These are phyloP conservation scores for Vaccinium myrtillus DNA, from an alignment of 148 eudicot species.

Conservation along the genomic window DNA sequence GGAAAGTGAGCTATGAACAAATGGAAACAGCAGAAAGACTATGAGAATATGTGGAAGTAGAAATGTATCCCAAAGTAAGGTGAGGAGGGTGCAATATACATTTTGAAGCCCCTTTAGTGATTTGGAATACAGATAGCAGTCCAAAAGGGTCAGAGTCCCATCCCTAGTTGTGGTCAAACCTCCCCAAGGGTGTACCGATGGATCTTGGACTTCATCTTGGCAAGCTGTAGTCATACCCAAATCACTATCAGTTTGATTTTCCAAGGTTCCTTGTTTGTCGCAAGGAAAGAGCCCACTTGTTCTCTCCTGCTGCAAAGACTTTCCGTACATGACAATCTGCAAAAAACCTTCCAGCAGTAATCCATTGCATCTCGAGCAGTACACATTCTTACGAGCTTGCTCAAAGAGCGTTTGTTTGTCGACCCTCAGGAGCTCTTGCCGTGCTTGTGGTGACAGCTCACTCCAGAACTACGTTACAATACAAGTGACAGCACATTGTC, in stretches of 20 bases:
- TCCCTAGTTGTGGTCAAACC: slow-evolving; percentile 82
- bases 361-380: slow-evolving; percentile 97
- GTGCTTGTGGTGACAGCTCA: slow-evolving; percentile 75
- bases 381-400: slow-evolving; percentile 97
- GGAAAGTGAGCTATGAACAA: slow-evolving; percentile 20
- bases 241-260: slow-evolving; percentile 39
- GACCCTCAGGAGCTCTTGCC: slow-evolving; percentile 72
- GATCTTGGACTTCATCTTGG: slow-evolving; percentile 77
- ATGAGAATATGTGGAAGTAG: background rate
- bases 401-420: slow-evolving; percentile 88
- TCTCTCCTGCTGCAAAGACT: slow-evolving; percentile 79
- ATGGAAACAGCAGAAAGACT: slow-evolving; percentile 3
- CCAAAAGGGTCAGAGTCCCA: slow-evolving; percentile 79
- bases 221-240: slow-evolving; percentile 31
- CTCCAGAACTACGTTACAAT: slow-evolving; percentile 70
- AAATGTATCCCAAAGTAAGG: background rate
- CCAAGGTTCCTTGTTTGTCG: slow-evolving; percentile 36
- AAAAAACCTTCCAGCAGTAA: slow-evolving; percentile 83
- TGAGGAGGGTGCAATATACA: slow-evolving; percentile 38
- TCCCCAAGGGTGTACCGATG: slow-evolving; percentile 97
- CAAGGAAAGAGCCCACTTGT: slow-evolving; percentile 40
- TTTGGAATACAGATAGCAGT: slow-evolving; percentile 71
- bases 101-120: slow-evolving; percentile 82
- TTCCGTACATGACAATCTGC: slow-evolving; percentile 91
- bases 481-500: slow-evolving; percentile 11